Evolutionary conservation across 768 basidiomycete species (phyloP).

Genomic region (Russula virescens): DNA sequence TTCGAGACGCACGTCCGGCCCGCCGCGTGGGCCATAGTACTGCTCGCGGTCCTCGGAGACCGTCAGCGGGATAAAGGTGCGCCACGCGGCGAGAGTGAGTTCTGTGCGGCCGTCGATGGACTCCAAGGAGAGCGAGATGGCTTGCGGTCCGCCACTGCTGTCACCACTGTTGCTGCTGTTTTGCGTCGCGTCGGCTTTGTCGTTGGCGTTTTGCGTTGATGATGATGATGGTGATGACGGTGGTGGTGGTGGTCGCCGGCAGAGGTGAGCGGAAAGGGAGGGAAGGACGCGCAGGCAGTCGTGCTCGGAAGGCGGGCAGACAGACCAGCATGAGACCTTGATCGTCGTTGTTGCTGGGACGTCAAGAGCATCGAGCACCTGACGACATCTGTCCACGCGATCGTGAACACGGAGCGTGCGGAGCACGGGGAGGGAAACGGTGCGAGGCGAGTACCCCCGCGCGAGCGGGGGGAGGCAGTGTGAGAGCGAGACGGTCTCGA

Average conservation of each 20-base stretch:
- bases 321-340: slow-evolving; percentile 12
- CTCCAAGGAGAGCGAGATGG: slow-evolving; percentile 7
- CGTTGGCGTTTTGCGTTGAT: background rate
- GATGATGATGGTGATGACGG: too few relatives aligned
- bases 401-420: background rate
- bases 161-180: background rate
- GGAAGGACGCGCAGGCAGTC: slow-evolving; percentile 18
- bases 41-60: slow-evolving; percentile 11
- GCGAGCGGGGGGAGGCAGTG: slow-evolving; percentile 13
- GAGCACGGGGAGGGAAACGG: slow-evolving; percentile 4
- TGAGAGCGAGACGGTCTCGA: slow-evolving; percentile 3
- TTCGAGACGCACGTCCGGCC: slow-evolving; percentile 5
- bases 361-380: slow-evolving; percentile 10
- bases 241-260: background rate
- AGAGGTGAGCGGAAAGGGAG: slow-evolving; percentile 13
- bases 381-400: slow-evolving; percentile 15
- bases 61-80: slow-evolving; percentile 2
- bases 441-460: background rate
- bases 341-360: background rate
- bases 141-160: background rate
- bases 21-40: background rate
- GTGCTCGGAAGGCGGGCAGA: slow-evolving; percentile 11
- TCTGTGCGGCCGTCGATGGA: slow-evolving; percentile 2
- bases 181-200: background rate
- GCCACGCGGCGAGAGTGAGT: slow-evolving; percentile 10